These are phyloP conservation scores for Aspergillus brunneoviolaceus DNA, from an alignment of 2,329 filamentous ascomycete species.

Conservation along the genomic window DNA sequence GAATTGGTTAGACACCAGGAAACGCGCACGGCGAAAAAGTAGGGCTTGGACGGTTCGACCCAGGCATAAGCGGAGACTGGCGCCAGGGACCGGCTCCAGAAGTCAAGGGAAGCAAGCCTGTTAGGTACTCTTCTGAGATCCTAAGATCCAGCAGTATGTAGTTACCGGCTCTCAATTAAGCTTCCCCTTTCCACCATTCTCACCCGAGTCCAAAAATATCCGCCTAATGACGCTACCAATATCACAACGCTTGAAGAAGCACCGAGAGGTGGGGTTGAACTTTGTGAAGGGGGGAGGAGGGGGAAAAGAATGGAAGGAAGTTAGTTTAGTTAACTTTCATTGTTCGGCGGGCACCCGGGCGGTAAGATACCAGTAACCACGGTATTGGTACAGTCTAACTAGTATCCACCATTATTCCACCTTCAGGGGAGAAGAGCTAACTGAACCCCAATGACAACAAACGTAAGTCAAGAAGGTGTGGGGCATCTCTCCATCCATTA, in stretches of 20 bases:
- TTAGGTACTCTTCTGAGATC: not conserved
- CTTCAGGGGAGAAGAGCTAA: not conserved
- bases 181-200: not conserved
- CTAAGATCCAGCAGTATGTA: not conserved
- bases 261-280: not conserved
- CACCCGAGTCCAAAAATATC: not conserved
- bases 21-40: conserved; percentile 17
- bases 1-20: conserved; percentile 17
- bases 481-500: not conserved
- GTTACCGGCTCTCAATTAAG: not conserved
- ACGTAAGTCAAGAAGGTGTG: not conserved
- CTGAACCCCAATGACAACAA: not conserved
- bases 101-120: not conserved
- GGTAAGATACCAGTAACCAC: not conserved
- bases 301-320: not conserved
- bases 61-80: conserved; percentile 19
- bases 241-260: not conserved
- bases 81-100: conserved; percentile 21
- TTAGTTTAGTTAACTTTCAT: not conserved
- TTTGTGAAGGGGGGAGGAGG: not conserved
- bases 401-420: not conserved
- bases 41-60: conserved; percentile 12
- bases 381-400: not conserved
- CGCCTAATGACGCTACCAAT: not conserved
- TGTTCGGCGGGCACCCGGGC: not conserved